A percentile compares a stretch with the other conserved stretches of the same genome.
Conservation (phyloP, 2,329 filamentous ascomycete genomes). For the Colletotrichum sp. region DNA sequence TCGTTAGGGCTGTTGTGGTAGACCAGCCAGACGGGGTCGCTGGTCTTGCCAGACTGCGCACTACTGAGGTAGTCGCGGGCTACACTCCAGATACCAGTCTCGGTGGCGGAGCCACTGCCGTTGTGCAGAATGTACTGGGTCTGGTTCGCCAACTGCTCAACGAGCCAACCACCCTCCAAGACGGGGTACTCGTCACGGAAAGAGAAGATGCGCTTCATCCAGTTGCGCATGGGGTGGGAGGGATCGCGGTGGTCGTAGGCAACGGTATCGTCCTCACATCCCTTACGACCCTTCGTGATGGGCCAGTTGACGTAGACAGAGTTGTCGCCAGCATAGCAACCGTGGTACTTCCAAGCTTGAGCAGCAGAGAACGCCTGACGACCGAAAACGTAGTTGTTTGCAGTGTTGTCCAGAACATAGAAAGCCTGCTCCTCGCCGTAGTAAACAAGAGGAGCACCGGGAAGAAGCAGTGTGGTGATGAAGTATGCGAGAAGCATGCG, state of each 20-base stretch:
- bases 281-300: constrained; percentile 54
- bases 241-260: constrained; percentile 68
- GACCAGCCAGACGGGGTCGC: constrained; percentile 55
- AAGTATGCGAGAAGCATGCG: constrained; percentile 63
- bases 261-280: constrained; percentile 62
- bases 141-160: constrained; percentile 62
- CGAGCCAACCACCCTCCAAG: constrained; percentile 62
- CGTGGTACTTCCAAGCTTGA: constrained; percentile 68
- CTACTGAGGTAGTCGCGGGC: constrained; percentile 52
- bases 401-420: constrained; percentile 68
- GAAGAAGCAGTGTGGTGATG: constrained; percentile 63
- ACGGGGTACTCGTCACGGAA: constrained; percentile 61
- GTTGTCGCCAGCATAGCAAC: constrained; percentile 63
- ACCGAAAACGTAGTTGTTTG: constrained; percentile 69
- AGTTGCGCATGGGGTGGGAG: constrained; percentile 63
- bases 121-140: constrained; percentile 55
- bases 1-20: constrained; percentile 55
- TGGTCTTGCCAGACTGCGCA: constrained; percentile 54
- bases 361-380: constrained; percentile 66
- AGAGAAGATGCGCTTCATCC: constrained; percentile 67
- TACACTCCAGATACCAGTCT: constrained; percentile 66
- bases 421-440: constrained; percentile 73
- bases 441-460: constrained; percentile 63
- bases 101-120: constrained; percentile 58
- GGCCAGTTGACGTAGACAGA: constrained; percentile 65